A percentile compares a stretch with the other conserved stretches of the same genome.
These are phyloP conservation scores for Monosporozyma servazzii DNA, from an alignment of 805 yeast species.

Conservation along the genomic window DNA sequence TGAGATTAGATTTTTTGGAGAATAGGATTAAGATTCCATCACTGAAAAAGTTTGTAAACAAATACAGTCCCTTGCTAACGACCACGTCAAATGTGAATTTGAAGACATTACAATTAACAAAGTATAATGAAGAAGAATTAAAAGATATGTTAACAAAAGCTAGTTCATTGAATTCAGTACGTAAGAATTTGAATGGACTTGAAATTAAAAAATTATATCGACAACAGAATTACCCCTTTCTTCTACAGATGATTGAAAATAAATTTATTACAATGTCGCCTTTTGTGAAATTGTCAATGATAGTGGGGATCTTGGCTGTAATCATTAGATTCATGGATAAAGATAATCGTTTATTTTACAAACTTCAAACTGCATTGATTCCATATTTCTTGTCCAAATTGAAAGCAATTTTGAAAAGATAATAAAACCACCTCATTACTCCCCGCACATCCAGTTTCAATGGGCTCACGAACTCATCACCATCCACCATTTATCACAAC, in stretches of 20 bases:
- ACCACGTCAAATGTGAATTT: conserved; percentile 14
- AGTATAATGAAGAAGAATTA: not conserved
- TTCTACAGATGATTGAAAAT: not conserved
- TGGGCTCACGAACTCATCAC: not conserved
- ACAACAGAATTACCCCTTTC: conserved; percentile 1
- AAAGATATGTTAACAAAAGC: not conserved
- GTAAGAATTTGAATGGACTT: not conserved
- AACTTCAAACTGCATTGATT: not conserved
- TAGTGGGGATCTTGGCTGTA: not conserved
- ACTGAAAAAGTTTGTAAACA: conserved; percentile 12
- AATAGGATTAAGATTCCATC: conserved; percentile 2
- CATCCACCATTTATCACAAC: not conserved
- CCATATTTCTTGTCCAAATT: not conserved
- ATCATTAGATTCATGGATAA: not conserved
- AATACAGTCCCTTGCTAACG: conserved; percentile 24
- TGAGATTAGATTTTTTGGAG: conserved; percentile 5
- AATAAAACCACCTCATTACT: not conserved
- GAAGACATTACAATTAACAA: not conserved
- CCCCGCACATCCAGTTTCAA: not conserved
- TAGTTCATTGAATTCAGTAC: not conserved
- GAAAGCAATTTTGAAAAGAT: not conserved
- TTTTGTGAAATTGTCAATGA: not conserved
- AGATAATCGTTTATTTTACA: not conserved
- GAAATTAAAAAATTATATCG: not conserved
- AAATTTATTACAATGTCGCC: not conserved